phyloP scores from a whole-genome alignment of 176 grass and related monocot species.

The Carex parvula region DNA sequence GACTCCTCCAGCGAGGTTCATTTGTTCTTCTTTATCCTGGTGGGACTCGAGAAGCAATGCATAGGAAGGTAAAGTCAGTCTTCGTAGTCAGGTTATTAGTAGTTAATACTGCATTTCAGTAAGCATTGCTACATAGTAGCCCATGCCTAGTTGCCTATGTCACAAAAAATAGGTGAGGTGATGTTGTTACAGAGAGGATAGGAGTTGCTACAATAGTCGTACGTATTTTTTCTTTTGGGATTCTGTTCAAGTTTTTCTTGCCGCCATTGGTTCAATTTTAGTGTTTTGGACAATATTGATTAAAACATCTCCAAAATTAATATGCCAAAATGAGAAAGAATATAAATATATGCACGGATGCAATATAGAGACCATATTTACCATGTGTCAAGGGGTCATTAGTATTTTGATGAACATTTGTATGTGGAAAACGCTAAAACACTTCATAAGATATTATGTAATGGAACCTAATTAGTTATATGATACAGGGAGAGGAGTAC shows the following conservation, averaged over 20 bases:
- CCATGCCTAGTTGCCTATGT: not conserved
- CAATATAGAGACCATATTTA: not conserved
- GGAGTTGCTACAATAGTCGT: not conserved
- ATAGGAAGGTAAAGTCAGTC: constrained; percentile 57
- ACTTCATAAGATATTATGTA: not conserved
- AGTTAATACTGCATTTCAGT: not conserved
- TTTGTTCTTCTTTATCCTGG: constrained; percentile 88
- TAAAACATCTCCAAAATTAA: not conserved
- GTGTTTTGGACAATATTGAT: not conserved
- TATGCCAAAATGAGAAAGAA: not conserved
- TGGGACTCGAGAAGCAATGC: constrained; percentile 66
- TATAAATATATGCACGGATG: not conserved
- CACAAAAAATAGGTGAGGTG: not conserved
- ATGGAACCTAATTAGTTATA: not conserved
- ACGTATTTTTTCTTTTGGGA: not conserved
- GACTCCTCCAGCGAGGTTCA: constrained; percentile 48
- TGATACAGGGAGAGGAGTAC: constrained; percentile 71
- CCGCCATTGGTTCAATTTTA: not conserved
- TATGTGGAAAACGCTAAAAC: not conserved
- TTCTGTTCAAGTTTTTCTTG: not conserved
- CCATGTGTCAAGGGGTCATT: not conserved
- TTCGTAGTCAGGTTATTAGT: constrained; percentile 5
- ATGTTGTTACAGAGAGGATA: not conserved
- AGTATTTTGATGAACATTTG: not conserved
- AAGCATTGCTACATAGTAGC: not conserved